phyloP scores from a whole-genome alignment of 208 protist species.

The Wallacemonas sp. region DNA sequence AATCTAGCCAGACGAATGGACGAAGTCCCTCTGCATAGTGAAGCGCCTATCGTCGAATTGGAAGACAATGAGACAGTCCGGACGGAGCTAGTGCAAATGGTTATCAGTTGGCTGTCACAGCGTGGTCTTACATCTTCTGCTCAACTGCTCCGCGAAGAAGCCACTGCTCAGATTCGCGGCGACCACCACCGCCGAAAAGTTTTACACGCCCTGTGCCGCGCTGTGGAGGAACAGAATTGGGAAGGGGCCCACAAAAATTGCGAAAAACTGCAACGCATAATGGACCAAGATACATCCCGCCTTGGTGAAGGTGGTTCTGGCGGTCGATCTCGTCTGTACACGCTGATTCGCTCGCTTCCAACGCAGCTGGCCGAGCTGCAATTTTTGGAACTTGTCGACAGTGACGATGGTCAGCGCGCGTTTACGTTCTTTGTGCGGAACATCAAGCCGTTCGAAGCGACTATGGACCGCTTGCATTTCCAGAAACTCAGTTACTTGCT shows the following conservation, averaged over 20 bases:
- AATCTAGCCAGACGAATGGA: background rate
- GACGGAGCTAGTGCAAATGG: constrained; percentile 68
- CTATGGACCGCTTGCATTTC: constrained; percentile 67
- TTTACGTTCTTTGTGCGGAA: constrained; percentile 83
- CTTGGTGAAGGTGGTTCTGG: constrained; percentile 17
- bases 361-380: constrained; percentile 78
- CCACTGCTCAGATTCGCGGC: constrained; percentile 54
- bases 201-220: constrained; percentile 57
- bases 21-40: constrained; percentile 8
- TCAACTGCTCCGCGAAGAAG: constrained; percentile 83
- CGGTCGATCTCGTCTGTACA: constrained; percentile 19
- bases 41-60: constrained; percentile 46
- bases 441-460: constrained; percentile 78
- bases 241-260: constrained; percentile 57
- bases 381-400: constrained; percentile 83
- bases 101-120: constrained; percentile 68
- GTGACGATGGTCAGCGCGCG: constrained; percentile 67
- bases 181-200: constrained; percentile 80
- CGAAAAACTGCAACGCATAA: constrained; percentile 54
- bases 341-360: constrained; percentile 52
- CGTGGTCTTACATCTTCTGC: constrained; percentile 78
- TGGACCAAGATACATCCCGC: constrained; percentile 15
- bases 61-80: constrained; percentile 65
- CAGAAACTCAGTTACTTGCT: constrained; percentile 83
- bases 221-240: constrained; percentile 79